Percentiles rank a stretch among this genome's conserved stretches.
phyloP scores from a whole-genome alignment of 345 rosid genomes.

The Melastoma malabathricum region DNA sequence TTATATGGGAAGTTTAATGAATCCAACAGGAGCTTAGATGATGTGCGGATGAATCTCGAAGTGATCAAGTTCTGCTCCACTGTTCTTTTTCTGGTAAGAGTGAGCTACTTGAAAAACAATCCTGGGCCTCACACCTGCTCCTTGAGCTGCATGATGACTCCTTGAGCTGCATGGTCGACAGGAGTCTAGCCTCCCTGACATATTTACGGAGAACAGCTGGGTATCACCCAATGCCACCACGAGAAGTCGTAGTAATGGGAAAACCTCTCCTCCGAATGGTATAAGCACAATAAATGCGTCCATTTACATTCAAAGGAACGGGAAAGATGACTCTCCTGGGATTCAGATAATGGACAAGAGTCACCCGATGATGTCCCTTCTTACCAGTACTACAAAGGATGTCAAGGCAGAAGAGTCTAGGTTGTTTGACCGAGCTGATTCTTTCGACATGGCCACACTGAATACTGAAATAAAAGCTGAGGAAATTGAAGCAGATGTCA shows the following conservation, averaged over 20 bases:
- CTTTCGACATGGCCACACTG: conserved; percentile 42
- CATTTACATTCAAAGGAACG: conserved; percentile 14
- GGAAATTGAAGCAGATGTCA: conserved; percentile 27
- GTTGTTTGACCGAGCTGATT: conserved; percentile 16
- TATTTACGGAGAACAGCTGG: conserved; percentile 33
- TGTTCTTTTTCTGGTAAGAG: conserved; percentile 63
- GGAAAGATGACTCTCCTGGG: conserved; percentile 8
- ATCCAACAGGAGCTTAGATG: conserved; percentile 61
- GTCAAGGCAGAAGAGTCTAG: conserved; percentile 14
- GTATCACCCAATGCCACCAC: conserved; percentile 49
- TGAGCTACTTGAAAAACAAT: too few species aligned
- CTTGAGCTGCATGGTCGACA: conserved; percentile 7
- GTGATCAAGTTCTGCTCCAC: conserved; percentile 85
- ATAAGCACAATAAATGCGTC: conserved; percentile 11
- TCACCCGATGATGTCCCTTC: conserved; percentile 36
- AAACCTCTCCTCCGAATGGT: conserved; percentile 14
- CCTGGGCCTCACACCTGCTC: too few species aligned
- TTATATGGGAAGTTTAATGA: too few species aligned
- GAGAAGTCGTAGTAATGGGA: conserved; percentile 37
- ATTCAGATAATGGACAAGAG: conserved; percentile 10
- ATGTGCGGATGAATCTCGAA: conserved; percentile 82
- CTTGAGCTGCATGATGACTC: too few species aligned
- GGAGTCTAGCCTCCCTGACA: conserved; percentile 77
- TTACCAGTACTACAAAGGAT: conserved; percentile 5
- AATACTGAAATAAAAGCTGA: conserved; percentile 24